Evolutionary conservation across 2,329 filamentous ascomycete species (phyloP).

Genomic region (Aspergillus jensenii): DNA sequence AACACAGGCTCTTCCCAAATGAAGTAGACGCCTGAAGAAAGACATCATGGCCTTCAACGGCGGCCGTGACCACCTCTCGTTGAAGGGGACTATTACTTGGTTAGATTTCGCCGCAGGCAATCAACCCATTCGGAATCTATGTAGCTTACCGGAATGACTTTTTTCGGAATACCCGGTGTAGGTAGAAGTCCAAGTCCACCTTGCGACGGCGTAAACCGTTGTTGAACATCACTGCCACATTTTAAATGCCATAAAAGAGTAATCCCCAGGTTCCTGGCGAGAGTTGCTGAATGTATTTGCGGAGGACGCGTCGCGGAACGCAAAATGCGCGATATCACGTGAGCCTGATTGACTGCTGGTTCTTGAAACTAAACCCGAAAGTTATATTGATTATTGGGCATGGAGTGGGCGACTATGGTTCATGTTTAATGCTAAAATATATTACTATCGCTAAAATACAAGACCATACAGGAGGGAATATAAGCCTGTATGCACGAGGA

Average conservation of each 20-base stretch:
- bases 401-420: not conserved
- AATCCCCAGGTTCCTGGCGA: not conserved
- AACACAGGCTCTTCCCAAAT: constrained; percentile 92
- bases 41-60: constrained; percentile 81
- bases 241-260: constrained; percentile 1
- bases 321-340: constrained; percentile 28
- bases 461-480: not conserved
- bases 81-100: constrained; percentile 67
- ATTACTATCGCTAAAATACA: constrained; percentile 10
- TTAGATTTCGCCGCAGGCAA: not conserved
- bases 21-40: constrained; percentile 76
- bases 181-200: constrained; percentile 70
- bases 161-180: constrained; percentile 73
- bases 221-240: constrained; percentile 32
- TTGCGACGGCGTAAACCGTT: constrained; percentile 27
- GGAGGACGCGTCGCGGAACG: constrained; percentile 12
- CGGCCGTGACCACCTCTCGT: constrained; percentile 81
- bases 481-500: not conserved
- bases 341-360: constrained; percentile 8
- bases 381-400: no score
- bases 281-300: not conserved
- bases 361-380: not conserved
- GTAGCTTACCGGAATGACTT: constrained; percentile 63
- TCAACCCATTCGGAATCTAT: not conserved
- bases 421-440: not conserved